Evolutionary conservation across 371 early-diverging fungal species (phyloP), one percentile per base, ranked within the genome.

Genomic region (Chytridium lagenaria): DNA sequence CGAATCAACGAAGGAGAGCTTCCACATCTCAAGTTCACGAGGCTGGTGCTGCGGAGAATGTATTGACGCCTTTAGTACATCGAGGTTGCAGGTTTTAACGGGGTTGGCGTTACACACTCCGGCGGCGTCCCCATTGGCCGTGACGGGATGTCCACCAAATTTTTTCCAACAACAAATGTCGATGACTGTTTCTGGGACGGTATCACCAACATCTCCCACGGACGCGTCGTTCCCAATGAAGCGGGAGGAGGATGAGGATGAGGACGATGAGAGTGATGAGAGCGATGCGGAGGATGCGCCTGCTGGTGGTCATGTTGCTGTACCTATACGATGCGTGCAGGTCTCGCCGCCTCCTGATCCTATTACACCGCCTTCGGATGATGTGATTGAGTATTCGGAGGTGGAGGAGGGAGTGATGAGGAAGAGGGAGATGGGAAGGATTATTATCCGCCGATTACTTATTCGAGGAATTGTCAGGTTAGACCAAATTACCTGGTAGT

Each of bases 331-430:
- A 23, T 61, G 61, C 36, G 34, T 61, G 61, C 61, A 61, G 36
- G 61, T 61, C 15, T 34, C 61, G 7, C 61, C 61, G 7, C 61
- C 61, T 31, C 61, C 61, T 7, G 57, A 55, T 55, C 57, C 57
- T 34, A 34, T 61, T 5, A 55, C 55, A 37, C 61, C 36, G 30
- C 61, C 61, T 15, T 36, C 36, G 23, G 36, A 61, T 26, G 61
- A 61, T 5, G 61, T 61, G 34, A 61, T 61, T 61, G 61, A 61
- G 36, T 61, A 61, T 36, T 61, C 61, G 30, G 61, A 61, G 36
- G 61, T 61, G 3, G 61, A 61, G 61, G 61, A 61, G 61, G 61
- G 26, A 61, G 61, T 26, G 61, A 61, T 34, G 61, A 61, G 3
- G 55, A 55, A 55, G 61, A 37, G 5, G 36, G 61, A 12, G 61